Percentiles rank a stretch among this genome's conserved stretches.
phyloP scores from a whole-genome alignment of 495 filamentous ascomycete genomes.

The Mycothermus thermophilus region DNA sequence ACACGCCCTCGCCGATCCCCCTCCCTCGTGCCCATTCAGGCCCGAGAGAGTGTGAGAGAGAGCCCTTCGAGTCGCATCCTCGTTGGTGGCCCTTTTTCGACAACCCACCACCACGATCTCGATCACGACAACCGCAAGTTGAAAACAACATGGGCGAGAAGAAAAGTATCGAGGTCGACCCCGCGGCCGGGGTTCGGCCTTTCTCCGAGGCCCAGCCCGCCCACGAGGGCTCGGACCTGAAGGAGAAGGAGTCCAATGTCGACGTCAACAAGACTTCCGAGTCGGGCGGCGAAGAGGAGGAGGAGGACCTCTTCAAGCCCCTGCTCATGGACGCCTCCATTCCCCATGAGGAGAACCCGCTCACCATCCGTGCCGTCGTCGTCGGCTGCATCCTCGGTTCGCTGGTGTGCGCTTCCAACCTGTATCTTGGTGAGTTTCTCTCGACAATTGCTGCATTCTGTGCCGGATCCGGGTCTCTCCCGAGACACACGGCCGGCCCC shows the following conservation, averaged over 20 bases:
- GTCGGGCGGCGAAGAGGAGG: conserved; percentile 12
- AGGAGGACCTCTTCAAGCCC: conserved; percentile 33
- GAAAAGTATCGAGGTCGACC: conserved; percentile 6
- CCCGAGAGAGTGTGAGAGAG: no score
- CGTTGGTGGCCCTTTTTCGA: no score
- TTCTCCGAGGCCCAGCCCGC: conserved; percentile 18
- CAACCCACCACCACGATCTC: no score
- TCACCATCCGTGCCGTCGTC: conserved; percentile 44
- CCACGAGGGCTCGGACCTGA: conserved; percentile 11
- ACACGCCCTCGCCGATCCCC: no score
- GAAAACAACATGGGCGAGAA: conserved; percentile 21
- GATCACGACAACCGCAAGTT: no score
- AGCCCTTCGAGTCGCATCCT: no score
- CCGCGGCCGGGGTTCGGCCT: conserved; percentile 11
- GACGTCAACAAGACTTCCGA: conserved; percentile 10
- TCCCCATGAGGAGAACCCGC: conserved; percentile 32
- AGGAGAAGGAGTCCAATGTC: conserved; percentile 10
- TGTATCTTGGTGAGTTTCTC: conserved; percentile 41
- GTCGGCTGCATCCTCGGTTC: conserved; percentile 44
- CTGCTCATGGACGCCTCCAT: conserved; percentile 32
- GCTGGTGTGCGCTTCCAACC: conserved; percentile 49
- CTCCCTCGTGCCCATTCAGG: no score
- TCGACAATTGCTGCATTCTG: conserved; percentile 15
- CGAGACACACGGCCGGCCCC: no score
- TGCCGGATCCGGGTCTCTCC: no score